These are phyloP conservation scores for Pichia sorboxylosa DNA, from an alignment of 1,139 yeast species.

Conservation along the genomic window DNA sequence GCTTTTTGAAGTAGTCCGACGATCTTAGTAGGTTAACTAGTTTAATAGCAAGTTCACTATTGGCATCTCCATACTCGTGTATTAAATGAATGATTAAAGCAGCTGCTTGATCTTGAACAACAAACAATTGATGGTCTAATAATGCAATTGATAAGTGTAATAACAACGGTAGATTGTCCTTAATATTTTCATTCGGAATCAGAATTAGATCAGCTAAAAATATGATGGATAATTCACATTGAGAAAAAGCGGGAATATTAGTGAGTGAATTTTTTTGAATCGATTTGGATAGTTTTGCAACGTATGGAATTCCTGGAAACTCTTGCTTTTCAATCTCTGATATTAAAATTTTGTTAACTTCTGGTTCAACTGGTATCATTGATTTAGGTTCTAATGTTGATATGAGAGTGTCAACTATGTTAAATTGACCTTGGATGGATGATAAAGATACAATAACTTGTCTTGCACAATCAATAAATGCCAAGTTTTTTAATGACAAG, in stretches of 20 bases:
- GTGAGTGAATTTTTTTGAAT: constrained; percentile 39
- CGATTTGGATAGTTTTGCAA: constrained; percentile 55
- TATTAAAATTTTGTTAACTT: constrained; percentile 8
- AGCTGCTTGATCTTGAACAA: constrained; percentile 79
- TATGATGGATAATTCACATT: constrained; percentile 78
- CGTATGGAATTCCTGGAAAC: constrained; percentile 44
- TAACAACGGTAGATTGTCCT: constrained; percentile 54
- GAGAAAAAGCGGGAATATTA: constrained; percentile 62
- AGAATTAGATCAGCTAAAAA: constrained; percentile 71
- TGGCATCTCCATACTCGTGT: constrained; percentile 44
- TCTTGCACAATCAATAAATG: constrained; percentile 67
- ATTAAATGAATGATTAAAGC: constrained; percentile 65
- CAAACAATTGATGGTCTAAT: constrained; percentile 73
- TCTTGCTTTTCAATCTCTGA: constrained; percentile 10
- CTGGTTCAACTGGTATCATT: constrained; percentile 57
- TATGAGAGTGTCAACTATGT: constrained; percentile 53
- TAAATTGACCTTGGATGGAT: constrained; percentile 44
- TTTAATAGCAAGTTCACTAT: constrained; percentile 41
- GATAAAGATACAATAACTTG: constrained; percentile 72
- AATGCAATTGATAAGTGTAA: constrained; percentile 74
- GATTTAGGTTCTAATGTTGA: constrained; percentile 67
- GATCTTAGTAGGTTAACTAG: constrained; percentile 45
- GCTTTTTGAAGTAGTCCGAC: constrained; percentile 29
- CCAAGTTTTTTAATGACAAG: constrained; percentile 57
- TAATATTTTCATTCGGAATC: constrained; percentile 46